Evolutionary conservation across 2,329 filamentous ascomycete species (phyloP).

Genomic region (Fusarium caatingaense): DNA sequence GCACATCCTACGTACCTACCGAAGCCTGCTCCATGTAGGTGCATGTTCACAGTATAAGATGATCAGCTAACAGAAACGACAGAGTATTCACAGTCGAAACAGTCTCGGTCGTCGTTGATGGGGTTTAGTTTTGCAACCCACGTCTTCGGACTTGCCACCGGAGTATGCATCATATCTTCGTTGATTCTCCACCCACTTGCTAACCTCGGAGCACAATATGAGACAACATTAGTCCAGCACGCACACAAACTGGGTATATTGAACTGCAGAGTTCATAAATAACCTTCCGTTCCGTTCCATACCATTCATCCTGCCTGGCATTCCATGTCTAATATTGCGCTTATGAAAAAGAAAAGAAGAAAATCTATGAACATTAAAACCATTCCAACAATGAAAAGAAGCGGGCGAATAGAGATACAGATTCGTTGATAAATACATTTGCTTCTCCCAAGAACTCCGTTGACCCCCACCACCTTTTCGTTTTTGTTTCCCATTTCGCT

Average conservation of each 20-base stretch:
- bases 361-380: conserved; percentile 28
- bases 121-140: not conserved
- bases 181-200: not conserved
- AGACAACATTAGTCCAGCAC: not conserved
- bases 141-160: not conserved
- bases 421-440: conserved; percentile 25
- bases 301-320: not conserved
- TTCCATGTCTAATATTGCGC: conserved; percentile 34
- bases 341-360: conserved; percentile 1
- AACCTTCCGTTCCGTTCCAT: conserved; percentile 7
- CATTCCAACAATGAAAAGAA: not conserved
- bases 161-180: not conserved
- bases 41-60: not conserved
- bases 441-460: conserved; percentile 20
- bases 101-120: not conserved
- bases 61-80: not conserved
- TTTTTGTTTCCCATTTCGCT: conserved; percentile 19
- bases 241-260: conserved; percentile 10
- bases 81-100: not conserved
- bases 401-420: conserved; percentile 11
- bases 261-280: not conserved
- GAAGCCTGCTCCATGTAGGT: not conserved
- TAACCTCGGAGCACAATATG: not conserved
- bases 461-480: conserved; percentile 20
- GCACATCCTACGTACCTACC: not conserved